These are phyloP conservation scores for Komagataella kurtzmanii DNA, from an alignment of 805 yeast species.

Conservation along the genomic window DNA sequence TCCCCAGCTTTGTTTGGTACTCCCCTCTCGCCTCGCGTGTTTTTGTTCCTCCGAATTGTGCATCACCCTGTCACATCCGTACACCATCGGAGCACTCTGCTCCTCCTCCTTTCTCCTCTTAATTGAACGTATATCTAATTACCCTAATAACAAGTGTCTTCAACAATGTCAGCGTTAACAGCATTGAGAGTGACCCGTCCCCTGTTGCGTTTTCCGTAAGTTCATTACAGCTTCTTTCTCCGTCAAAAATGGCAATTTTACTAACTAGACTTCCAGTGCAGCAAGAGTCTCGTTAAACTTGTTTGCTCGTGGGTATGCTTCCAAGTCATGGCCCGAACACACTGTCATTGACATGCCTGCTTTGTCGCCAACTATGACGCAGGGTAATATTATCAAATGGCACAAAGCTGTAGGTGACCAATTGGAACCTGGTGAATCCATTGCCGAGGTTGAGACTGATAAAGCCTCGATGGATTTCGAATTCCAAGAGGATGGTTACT, in stretches of 20 bases:
- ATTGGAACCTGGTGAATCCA: conserved; percentile 82
- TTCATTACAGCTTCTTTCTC: conserved; percentile 5
- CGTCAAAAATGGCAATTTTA: not conserved
- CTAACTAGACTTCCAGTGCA: conserved; percentile 1
- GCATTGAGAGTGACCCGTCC: conserved; percentile 18
- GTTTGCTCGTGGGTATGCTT: conserved; percentile 11
- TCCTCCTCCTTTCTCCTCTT: not conserved
- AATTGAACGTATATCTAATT: not conserved
- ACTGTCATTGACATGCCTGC: conserved; percentile 96
- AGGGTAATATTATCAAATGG: conserved; percentile 88
- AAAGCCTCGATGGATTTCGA: conserved; percentile 97
- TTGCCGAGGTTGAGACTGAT: conserved; percentile 96
- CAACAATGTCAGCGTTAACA: conserved; percentile 18
- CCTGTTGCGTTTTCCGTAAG: conserved; percentile 7
- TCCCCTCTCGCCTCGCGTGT: not conserved
- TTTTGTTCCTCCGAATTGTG: not conserved
- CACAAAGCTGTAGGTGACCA: conserved; percentile 80
- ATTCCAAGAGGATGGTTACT: conserved; percentile 91
- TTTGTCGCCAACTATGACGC: conserved; percentile 98
- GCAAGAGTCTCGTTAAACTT: conserved; percentile 7
- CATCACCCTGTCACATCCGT: not conserved
- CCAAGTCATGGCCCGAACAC: conserved; percentile 31
- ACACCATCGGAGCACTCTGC: not conserved
- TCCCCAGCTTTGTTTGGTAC: not conserved
- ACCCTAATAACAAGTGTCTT: not conserved